Evolutionary conservation across 1,284 basidiomycete species (phyloP), one percentile per base, ranked within the genome.

Genomic region (Singerocomus rubriflavus): DNA sequence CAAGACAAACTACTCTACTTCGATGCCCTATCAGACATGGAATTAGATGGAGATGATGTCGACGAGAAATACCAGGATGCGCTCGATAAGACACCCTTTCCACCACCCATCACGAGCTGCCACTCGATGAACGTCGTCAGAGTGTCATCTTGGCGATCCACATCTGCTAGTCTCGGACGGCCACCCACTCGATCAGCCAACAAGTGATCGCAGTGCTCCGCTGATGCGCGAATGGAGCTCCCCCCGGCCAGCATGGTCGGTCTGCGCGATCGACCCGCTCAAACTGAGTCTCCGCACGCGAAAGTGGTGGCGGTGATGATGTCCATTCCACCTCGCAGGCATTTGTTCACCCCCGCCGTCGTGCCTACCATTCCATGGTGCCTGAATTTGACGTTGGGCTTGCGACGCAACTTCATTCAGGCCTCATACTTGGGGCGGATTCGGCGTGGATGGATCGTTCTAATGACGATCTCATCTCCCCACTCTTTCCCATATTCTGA

Each of bases 391-490:
- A 88, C 59, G 75, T 85, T 43, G 85, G 83, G 25, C 76, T 88
- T n/a, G 84, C 83, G 37, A 81, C 88, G 83, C 85, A 88, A 64
- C 74, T 87, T 40, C 74, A 83, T 25, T 84, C 84, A 9, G 82
- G 84, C 2, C 66, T 85, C 25, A 83, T 84, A 31, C 62, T 78
- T 13, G 80, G 83, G 41, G 81, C 85, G 21, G 87, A 89, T 58
- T 77, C 84, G 10, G 85, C 86, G 31, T 89, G 85, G 85, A 77
- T 88, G 71, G 83, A 88, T 42, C 71, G 84, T 50, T 88, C 65
- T 89, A 66, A 86, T 89, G 83, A 74, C 82, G 25, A 77, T 88
- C 65, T 88, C 21, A 21, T 21, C 21, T 21, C 21, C 21, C 21
- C 21, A 21, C 21, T 21, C 21, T 21, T 21, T 21, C 21, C 21